phyloP scores from a whole-genome alignment of 495 filamentous ascomycete species.

The Neurospora terricola region DNA sequence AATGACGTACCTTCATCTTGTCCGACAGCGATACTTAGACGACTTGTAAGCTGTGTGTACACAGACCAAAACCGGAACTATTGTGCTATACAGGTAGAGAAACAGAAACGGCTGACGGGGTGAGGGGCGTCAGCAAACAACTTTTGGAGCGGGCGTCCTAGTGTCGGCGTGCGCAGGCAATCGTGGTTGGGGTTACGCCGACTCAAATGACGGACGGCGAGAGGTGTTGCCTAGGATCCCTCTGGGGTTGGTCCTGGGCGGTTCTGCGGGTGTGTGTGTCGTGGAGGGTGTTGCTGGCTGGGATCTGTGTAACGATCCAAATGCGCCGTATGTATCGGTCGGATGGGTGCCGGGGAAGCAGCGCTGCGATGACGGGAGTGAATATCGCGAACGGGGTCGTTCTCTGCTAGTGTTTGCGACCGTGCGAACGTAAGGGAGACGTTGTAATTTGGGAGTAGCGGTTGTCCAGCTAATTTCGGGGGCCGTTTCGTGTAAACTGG shows the following conservation, averaged over 20 bases:
- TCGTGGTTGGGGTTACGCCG: slow-evolving; percentile 18
- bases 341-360: not conserved
- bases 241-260: slow-evolving; percentile 14
- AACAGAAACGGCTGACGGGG: not conserved
- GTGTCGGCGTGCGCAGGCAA: slow-evolving; percentile 12
- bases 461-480: not conserved
- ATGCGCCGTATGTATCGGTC: slow-evolving; percentile 9
- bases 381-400: not conserved
- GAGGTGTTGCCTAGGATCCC: slow-evolving; percentile 4
- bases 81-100: slow-evolving; percentile 1
- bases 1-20: slow-evolving; percentile 44
- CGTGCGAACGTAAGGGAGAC: not conserved
- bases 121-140: slow-evolving; percentile 10
- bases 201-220: slow-evolving; percentile 2
- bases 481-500: not conserved
- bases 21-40: slow-evolving; percentile 13
- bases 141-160: not conserved
- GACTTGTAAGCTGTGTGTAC: slow-evolving; percentile 2
- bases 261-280: not conserved
- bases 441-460: not conserved
- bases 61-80: slow-evolving; percentile 1
- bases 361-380: not conserved
- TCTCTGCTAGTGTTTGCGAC: slow-evolving; percentile 1
- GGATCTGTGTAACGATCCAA: slow-evolving; percentile 23
- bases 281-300: not conserved